These are phyloP conservation scores for Drechslera avenae DNA, from an alignment of 2,329 filamentous ascomycete species.

Conservation along the genomic window DNA sequence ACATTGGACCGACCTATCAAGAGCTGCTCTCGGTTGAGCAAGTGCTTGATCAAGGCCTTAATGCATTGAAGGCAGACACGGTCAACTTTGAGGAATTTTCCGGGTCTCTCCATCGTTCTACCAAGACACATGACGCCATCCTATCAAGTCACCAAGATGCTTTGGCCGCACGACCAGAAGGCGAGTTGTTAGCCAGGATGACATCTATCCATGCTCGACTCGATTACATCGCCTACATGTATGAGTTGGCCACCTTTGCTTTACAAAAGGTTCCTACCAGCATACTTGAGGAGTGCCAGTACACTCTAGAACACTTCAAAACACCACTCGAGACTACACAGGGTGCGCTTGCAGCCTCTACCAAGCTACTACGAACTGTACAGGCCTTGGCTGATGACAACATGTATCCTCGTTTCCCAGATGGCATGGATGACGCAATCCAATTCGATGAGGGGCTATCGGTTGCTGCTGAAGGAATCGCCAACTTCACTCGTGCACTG, in stretches of 20 bases:
- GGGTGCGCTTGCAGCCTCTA: constrained; percentile 22
- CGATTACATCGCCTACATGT: constrained; percentile 26
- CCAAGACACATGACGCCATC: constrained; percentile 27
- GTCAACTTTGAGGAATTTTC: constrained; percentile 83
- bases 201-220: constrained; percentile 30
- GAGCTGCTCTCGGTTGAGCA: constrained; percentile 92
- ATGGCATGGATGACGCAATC: constrained; percentile 26
- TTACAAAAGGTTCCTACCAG: constrained; percentile 13
- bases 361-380: constrained; percentile 31
- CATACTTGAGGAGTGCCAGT: constrained; percentile 9
- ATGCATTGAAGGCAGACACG: constrained; percentile 80
- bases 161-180: constrained; percentile 29
- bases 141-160: constrained; percentile 20
- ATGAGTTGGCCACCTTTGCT: constrained; percentile 20
- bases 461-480: constrained; percentile 18
- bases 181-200: constrained; percentile 30
- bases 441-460: constrained; percentile 27
- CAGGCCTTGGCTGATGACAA: constrained; percentile 28
- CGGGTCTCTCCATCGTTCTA: constrained; percentile 70
- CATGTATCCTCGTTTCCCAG: constrained; percentile 35
- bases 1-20: constrained; percentile 78
- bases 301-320: constrained; percentile 50
- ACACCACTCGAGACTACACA: constrained; percentile 21
- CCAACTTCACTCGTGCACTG: constrained; percentile 21
- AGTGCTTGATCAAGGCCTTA: constrained; percentile 85